Base-by-base conservation (phyloP, 441 rosid species). In the Adansonia rubrostipa region DNA sequence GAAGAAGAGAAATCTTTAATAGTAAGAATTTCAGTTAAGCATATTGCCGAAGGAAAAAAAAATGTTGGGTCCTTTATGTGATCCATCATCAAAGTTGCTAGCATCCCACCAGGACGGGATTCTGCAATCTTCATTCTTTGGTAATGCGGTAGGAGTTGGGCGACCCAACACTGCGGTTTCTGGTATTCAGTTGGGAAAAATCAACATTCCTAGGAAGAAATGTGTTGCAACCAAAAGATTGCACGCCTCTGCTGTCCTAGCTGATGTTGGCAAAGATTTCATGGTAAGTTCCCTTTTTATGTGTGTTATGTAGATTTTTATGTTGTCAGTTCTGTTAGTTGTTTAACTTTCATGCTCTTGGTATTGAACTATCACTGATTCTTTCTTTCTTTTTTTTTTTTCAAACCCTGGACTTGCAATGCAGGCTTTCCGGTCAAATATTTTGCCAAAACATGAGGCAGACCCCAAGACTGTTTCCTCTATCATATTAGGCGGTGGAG, bases 401-500 rank as follows among this genome's bases (percentile, higher is more conserved):
- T 79, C 10, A 19, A 13, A 22, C n/a, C 74, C 40, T 84, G 77
- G 70, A 73, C 28, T 69, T 79, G 77, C 53, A 67, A 81, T 82
- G 77, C 80, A 88, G 88, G 77, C 78, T 74, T 82, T 82, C 20
- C 85, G 71, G 80, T 82, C 82, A 28, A 84, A 84, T 20, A 65
- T 82, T 58, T 77, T 83, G 58, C 71, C 72, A 67, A 84, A 80
- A 80, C 84, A 81, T 47, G 86, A 80, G 81, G 96, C 92, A 53
- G 96, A 93, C 81, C 98, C 97, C 0, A 89, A 90, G 81, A 93
- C 92, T 73, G 92, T 96, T 6, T 97, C 96, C 71, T 85, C 98
- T 0, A 85, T 96, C 86, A 90, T 96, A 84, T 76, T 96, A 67
- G 98, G 99, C 79, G 97, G 99, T 79, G 99, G 99, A 68, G 90